Evolutionary conservation across 495 filamentous ascomycete species (phyloP), one percentile per base, ranked within the genome.

Genomic region (Cairneyella variabilis): DNA sequence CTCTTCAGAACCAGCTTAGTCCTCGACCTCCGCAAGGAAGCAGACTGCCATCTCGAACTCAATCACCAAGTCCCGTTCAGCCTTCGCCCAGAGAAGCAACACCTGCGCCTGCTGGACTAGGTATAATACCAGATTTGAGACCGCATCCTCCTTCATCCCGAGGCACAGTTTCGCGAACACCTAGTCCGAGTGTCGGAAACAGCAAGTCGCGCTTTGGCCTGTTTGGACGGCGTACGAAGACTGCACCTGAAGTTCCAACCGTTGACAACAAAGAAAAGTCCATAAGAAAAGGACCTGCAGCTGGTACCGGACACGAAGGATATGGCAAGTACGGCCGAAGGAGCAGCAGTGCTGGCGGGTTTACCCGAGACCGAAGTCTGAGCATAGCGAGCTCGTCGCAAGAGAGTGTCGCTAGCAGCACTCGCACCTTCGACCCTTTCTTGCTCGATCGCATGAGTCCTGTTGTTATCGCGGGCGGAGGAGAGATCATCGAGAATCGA

Each of bases 291-390:
- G 95, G 93, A 0, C 93, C 93, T 16, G 80, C 77, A 5, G 93
- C 93, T 25, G 95, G 93, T 28, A 99, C 95, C 27, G 93, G 93
- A 2, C 90, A 97, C 67, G 93, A 97, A 72, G 93, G 92, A 39
- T 97, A 97, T 65, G 90, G 91, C 7, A 86, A 81, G 63, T 95
- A 81, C 75, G 64, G 70, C 3, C 78, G 84, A 28, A 77, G 83
- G 32, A 87, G 84, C 57, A 80, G 72, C 37, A 81, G 76, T 53
- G 64, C 72, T 22, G 69, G 71, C 2, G 54, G 58, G 25, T 66
- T 62, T 46, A 65, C 67, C 26, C 64, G 64, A n/a, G 66, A 72
- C 22, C 65, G 76, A 34, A 79, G 75, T 46, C 68, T 70, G 17
- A 71, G 68, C 38, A 30, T 16, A 21, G 60, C 53, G 11, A 63